phyloP scores from a whole-genome alignment of 2,329 filamentous ascomycete species.

The Plenodomus tracheiphilus region DNA sequence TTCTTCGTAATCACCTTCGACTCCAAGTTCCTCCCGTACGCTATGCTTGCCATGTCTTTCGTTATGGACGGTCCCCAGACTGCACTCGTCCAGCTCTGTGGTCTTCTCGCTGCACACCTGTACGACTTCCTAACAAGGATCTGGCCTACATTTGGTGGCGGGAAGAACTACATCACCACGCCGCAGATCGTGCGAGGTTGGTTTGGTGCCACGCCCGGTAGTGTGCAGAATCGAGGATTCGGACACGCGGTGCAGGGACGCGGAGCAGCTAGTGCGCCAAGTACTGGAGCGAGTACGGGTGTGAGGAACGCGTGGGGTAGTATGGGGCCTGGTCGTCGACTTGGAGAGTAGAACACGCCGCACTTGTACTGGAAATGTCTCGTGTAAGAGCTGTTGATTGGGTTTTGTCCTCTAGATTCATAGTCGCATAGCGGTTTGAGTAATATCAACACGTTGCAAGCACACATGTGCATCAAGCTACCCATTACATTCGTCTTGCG shows the following conservation, averaged over 20 bases:
- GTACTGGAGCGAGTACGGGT: slow-evolving; percentile 33
- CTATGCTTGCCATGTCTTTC: slow-evolving; percentile 75
- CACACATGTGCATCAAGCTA: neutral
- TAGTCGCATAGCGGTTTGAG: too few relatives aligned
- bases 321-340: slow-evolving; percentile 37
- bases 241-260: slow-evolving; percentile 62
- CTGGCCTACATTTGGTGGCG: slow-evolving; percentile 87
- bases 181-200: slow-evolving; percentile 71
- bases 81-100: slow-evolving; percentile 69
- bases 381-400: neutral
- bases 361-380: slow-evolving; percentile 6
- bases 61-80: slow-evolving; percentile 64
- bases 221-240: slow-evolving; percentile 56
- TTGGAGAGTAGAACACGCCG: slow-evolving; percentile 24
- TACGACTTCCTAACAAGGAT: slow-evolving; percentile 88
- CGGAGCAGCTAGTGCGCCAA: slow-evolving; percentile 18
- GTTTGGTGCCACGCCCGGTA: slow-evolving; percentile 58
- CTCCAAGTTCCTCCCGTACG: slow-evolving; percentile 77
- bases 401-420: neutral
- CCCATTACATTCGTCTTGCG: too few relatives aligned
- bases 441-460: neutral
- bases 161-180: slow-evolving; percentile 74
- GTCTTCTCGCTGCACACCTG: slow-evolving; percentile 84
- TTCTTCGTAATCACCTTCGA: slow-evolving; percentile 86
- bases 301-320: slow-evolving; percentile 23